These are phyloP conservation scores for Apiospora arundinis DNA, from an alignment of 2,329 filamentous ascomycete species.

Conservation along the genomic window DNA sequence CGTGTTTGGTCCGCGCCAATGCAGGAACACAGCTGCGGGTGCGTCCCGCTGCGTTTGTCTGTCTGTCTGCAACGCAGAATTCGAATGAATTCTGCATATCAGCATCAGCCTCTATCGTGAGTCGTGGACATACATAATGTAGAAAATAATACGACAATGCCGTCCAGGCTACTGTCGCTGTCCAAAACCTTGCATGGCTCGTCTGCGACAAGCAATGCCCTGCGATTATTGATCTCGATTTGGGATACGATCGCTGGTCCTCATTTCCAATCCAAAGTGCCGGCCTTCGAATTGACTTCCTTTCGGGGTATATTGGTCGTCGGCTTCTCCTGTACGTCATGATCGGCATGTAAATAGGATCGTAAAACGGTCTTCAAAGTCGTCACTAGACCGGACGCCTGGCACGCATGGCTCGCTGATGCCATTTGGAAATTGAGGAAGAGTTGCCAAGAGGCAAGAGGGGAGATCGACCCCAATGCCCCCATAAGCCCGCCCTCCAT, in stretches of 20 bases:
- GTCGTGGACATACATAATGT: not conserved
- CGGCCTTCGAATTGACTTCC: not conserved
- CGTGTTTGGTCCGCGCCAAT: conserved; percentile 2
- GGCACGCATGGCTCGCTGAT: not conserved
- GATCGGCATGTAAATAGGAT: conserved; percentile 12
- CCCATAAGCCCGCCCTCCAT: not conserved
- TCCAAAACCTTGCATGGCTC: not conserved
- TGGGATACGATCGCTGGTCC: conserved; percentile 9
- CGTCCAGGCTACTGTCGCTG: not conserved
- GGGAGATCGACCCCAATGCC: no score
- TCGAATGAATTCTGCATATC: not conserved
- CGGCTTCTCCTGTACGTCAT: not conserved
- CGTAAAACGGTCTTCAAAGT: not conserved
- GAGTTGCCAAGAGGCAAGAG: conserved; percentile 6
- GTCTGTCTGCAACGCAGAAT: not conserved
- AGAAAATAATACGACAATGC: not conserved
- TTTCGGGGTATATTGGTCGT: not conserved
- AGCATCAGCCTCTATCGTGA: not conserved
- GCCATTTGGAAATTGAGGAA: conserved; percentile 1
- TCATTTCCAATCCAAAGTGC: conserved; percentile 13
- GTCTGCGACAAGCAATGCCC: not conserved
- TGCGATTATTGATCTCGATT: conserved; percentile 11
- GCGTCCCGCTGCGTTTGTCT: not conserved
- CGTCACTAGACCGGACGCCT: not conserved
- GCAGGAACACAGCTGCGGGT: not conserved